Conservation (phyloP, 2,329 filamentous ascomycete genomes). For the Fusarium burgessii region DNA sequence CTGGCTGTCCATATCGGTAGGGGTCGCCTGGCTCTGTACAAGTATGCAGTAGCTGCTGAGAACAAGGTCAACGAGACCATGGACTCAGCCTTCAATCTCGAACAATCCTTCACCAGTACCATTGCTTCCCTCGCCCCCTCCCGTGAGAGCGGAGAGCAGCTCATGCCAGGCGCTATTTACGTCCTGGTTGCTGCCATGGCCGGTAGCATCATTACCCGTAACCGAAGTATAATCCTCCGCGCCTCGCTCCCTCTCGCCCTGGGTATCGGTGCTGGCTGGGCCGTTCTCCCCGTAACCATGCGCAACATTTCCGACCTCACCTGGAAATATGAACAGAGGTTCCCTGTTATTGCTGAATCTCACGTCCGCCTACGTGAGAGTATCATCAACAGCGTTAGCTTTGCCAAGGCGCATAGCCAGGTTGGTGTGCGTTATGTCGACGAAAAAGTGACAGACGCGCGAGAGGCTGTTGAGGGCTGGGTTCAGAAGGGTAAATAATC, state of each 20-base stretch:
- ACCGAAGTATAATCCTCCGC: constrained; percentile 86
- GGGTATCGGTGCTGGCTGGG: constrained; percentile 85
- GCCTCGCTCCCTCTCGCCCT: constrained; percentile 81
- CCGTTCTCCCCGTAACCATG: constrained; percentile 89
- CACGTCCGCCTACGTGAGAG: constrained; percentile 79
- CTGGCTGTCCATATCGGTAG: constrained; percentile 85
- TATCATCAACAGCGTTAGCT: constrained; percentile 76
- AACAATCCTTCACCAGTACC: constrained; percentile 90
- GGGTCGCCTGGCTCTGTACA: constrained; percentile 83
- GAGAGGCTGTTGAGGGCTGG: constrained; percentile 87
- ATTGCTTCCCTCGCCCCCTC: constrained; percentile 89
- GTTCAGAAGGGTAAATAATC: constrained; percentile 86
- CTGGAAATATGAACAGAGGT: constrained; percentile 93
- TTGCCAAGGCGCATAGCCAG: constrained; percentile 79
- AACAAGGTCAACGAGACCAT: constrained; percentile 85
- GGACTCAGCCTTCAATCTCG: constrained; percentile 83
- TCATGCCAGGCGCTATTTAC: constrained; percentile 91
- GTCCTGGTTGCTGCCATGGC: constrained; percentile 96
- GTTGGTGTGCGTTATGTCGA: constrained; percentile 80
- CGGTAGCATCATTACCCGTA: constrained; percentile 88
- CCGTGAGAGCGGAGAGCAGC: constrained; percentile 84
- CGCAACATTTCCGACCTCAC: constrained; percentile 85
- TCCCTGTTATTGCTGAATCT: constrained; percentile 84
- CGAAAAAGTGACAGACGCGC: constrained; percentile 80
- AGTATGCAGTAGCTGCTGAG: constrained; percentile 79